Percentiles rank a stretch among this genome's conserved stretches.
These are phyloP conservation scores for Polytrichum commune DNA, from an alignment of 225 moss, liverwort and hornwort genomes.

Conservation along the genomic window DNA sequence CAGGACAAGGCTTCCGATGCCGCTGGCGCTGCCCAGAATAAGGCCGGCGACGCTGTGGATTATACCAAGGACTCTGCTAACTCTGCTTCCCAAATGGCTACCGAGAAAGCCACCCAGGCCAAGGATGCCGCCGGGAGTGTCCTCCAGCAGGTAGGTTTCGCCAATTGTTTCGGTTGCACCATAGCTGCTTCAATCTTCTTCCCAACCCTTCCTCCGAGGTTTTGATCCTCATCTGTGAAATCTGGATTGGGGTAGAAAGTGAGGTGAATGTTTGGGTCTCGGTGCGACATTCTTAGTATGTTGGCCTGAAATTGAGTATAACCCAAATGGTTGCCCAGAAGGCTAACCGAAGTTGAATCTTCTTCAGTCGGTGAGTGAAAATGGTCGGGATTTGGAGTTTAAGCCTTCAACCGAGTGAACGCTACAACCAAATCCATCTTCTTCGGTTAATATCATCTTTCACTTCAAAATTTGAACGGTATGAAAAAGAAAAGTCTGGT, in stretches of 20 bases:
- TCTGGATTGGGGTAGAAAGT: background rate
- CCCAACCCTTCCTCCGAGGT: background rate
- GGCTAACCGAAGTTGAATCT: too few species aligned
- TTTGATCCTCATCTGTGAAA: background rate
- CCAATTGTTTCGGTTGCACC: too few species aligned
- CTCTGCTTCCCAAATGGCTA: background rate
- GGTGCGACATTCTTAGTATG: background rate
- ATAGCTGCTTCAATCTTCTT: background rate
- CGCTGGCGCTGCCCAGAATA: background rate
- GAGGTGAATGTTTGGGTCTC: too few species aligned
- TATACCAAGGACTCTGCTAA: background rate
- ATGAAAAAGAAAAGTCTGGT: too few species aligned
- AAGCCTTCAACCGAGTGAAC: too few species aligned
- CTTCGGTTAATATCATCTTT: too few species aligned
- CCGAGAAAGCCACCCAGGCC: background rate
- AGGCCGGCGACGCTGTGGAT: background rate
- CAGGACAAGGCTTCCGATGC: background rate
- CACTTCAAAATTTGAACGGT: too few species aligned
- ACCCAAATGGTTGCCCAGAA: too few species aligned
- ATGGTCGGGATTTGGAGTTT: too few species aligned
- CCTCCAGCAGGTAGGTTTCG: conserved; percentile 7
- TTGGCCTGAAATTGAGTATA: too few species aligned
- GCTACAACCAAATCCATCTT: too few species aligned
- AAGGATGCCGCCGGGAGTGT: background rate
- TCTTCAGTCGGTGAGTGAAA: too few species aligned